Evolutionary conservation across 257 asterid species (phyloP).

Genomic region (Gardenia jasminoides): DNA sequence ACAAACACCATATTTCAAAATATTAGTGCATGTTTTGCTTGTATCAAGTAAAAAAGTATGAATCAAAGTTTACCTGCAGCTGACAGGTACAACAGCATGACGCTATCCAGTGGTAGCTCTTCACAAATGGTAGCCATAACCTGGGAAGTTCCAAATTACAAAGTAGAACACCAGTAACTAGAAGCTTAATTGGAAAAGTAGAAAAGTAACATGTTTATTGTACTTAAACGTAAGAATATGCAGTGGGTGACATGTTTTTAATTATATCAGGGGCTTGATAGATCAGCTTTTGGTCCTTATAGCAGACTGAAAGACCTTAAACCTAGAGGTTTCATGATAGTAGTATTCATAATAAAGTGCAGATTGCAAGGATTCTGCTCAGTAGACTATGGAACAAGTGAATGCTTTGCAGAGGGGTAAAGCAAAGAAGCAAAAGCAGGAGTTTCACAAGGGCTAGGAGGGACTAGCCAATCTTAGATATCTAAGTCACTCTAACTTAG

Average conservation of each 20-base stretch:
- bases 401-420: not conserved
- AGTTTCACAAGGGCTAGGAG: not conserved
- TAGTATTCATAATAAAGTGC: not conserved
- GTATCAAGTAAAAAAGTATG: slow-evolving; percentile 16
- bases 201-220: not conserved
- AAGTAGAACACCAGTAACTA: not conserved
- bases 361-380: not conserved
- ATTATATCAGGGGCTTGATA: not conserved
- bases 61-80: slow-evolving; percentile 59
- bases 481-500: not conserved
- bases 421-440: not conserved
- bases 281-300: not conserved
- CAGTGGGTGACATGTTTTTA: not conserved
- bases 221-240: not conserved
- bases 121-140: slow-evolving; percentile 81
- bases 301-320: not conserved
- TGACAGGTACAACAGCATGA: slow-evolving; percentile 79
- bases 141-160: slow-evolving; percentile 38
- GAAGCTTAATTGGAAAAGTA: not conserved
- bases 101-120: slow-evolving; percentile 82
- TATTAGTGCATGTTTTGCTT: not conserved
- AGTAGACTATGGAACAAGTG: not conserved
- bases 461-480: not conserved
- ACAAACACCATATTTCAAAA: slow-evolving; percentile 7
- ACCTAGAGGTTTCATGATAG: not conserved